Conservation (phyloP, 306 rosid genomes). For the Fragaria ananassa region DNA sequence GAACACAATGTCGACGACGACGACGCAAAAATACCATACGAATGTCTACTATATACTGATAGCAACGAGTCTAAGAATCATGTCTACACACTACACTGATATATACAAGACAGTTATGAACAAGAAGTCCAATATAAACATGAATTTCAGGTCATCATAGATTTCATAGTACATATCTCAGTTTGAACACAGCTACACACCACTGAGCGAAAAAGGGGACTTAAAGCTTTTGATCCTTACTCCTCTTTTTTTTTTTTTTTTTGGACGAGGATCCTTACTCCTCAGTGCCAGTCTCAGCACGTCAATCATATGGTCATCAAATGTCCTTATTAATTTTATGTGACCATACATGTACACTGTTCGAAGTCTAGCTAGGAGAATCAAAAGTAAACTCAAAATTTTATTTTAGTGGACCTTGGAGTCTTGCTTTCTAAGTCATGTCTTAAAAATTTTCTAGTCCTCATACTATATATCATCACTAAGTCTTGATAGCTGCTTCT, state of each 20-base stretch:
- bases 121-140: not conserved
- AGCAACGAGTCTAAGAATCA: not conserved
- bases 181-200: not conserved
- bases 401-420: not conserved
- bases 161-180: not conserved
- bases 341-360: not conserved
- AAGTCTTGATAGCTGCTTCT: not conserved
- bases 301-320: too few relatives aligned
- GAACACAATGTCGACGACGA: not conserved
- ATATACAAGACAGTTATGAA: not conserved
- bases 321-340: not conserved
- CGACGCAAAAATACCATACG: not conserved
- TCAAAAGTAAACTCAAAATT: not conserved
- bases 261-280: not conserved
- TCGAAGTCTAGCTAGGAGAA: not conserved
- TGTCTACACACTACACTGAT: not conserved
- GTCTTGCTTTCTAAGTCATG: not conserved
- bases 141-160: not conserved
- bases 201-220: not conserved
- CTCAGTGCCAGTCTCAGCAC: not conserved
- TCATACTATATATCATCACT: not conserved
- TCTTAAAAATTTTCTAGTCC: not conserved
- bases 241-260: too few relatives aligned
- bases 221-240: not conserved
- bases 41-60: not conserved